Evolutionary conservation across 495 filamentous ascomycete genomes (phyloP), one percentile per base, ranked within the genome.

Genomic region (Trichocladium uniseriatum): DNA sequence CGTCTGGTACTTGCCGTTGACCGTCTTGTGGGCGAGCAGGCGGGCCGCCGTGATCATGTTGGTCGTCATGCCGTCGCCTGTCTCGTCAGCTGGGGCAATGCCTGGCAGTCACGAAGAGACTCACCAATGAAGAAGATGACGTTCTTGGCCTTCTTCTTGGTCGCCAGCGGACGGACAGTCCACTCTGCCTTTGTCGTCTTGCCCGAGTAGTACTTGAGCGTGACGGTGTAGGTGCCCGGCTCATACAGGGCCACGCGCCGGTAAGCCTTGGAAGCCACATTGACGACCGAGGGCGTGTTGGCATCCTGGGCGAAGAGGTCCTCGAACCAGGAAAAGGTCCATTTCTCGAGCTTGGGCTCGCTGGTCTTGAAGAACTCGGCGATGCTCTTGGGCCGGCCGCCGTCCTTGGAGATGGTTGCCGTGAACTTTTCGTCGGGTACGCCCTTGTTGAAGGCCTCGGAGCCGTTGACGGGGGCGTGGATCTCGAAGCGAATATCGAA

Each of bases 401-500:
- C 73, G 24, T 76, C 76, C 60, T 83, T 87, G 31, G 70, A 57
- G 49, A 88, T 79, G 16, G 80, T 82, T 58, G 84, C 82, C 11
- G 74, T 79, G 66, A 88, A 88, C 50, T 78, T 71, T 35, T 79
- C 68, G 56, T 88, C 84, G 6, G 82, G 79, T 36, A 65, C 60
- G 31, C 73, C 73, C 43, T 74, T 68, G 39, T 71, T 77, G 49
- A 71, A 77, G 11, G 81, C 81, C 63, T 87, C 81, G 18, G 80
- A 84, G 32, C 84, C 84, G 63, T 88, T 88, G 61, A 81, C 67
- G 2, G 84, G 84, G 3, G 83, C 83, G 55, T 88, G 84, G 29
- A 88, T 77, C 63, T 88, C 84, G 21, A 88, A 74, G 20, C 84
- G 80, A 48, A 88, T 79, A 61, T 87, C 84, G 57, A 88, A 88